Evolutionary conservation across 2,329 filamentous ascomycete genomes (phyloP).

Genomic region (Magnaporthales sp.): DNA sequence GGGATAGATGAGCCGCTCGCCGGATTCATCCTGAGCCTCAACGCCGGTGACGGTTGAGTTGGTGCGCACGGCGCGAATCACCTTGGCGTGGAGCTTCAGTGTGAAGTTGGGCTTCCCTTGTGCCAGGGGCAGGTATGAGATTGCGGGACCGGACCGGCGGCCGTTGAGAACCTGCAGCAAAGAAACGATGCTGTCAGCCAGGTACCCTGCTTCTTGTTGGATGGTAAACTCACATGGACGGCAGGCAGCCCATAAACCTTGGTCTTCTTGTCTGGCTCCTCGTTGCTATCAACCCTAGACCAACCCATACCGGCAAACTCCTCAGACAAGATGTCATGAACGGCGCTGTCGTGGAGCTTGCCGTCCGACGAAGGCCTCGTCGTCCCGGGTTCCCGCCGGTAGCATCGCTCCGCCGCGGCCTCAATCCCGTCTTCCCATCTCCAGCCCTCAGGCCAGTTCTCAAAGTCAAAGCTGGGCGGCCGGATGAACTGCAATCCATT

Average conservation of each 20-base stretch:
- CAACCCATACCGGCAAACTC: conserved; percentile 11
- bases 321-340: conserved; percentile 8
- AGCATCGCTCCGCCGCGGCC: conserved; percentile 16
- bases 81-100: conserved; percentile 15
- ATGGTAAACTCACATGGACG: neutral
- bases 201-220: neutral
- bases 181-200: neutral
- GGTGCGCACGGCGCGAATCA: conserved; percentile 14
- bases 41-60: conserved; percentile 15
- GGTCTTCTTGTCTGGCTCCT: neutral
- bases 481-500: conserved; percentile 23
- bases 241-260: neutral
- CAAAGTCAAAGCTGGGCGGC: conserved; percentile 18
- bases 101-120: conserved; percentile 15
- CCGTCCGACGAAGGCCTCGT: conserved; percentile 17
- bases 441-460: conserved; percentile 21
- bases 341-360: conserved; percentile 9
- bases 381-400: conserved; percentile 18
- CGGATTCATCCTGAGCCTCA: conserved; percentile 9
- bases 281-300: neutral
- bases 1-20: conserved; percentile 13
- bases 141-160: conserved; percentile 12
- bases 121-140: conserved; percentile 15
- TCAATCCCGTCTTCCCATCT: conserved; percentile 16
- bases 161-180: conserved; percentile 7